A percentile compares a stretch with the other conserved stretches of the same genome.
These are phyloP conservation scores for Conticribra guillardii DNA, from an alignment of 108 stramenopile species.

Conservation along the genomic window DNA sequence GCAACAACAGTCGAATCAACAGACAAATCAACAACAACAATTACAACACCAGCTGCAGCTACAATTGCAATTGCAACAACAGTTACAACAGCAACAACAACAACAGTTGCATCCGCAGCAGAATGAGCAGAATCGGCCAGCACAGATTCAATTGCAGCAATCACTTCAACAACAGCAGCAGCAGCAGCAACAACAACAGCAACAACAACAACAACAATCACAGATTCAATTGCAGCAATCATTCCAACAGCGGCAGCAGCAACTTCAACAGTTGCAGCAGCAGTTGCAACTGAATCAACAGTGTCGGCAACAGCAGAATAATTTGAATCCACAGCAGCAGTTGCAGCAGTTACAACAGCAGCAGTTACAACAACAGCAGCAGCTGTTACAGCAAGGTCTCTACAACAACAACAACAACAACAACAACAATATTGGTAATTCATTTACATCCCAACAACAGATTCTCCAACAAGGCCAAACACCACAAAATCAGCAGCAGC, in stretches of 20 bases:
- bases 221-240: background rate
- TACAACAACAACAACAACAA: too few relatives aligned
- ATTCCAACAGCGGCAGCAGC: constrained; percentile 3
- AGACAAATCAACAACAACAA: background rate
- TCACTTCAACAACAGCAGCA: background rate
- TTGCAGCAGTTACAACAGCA: constrained; percentile 4
- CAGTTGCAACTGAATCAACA: background rate
- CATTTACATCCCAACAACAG: too few relatives aligned
- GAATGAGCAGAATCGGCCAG: background rate
- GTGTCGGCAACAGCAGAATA: constrained; percentile 5
- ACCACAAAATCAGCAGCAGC: too few relatives aligned
- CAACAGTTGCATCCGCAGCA: background rate
- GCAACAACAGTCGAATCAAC: background rate
- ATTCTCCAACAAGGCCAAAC: too few relatives aligned
- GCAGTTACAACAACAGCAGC: background rate
- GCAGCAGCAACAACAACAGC: background rate
- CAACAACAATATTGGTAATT: too few relatives aligned
- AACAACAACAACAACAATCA: background rate
- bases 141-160: background rate
- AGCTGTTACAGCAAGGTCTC: background rate
- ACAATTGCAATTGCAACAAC: background rate
- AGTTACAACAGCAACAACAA: background rate
- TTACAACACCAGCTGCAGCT: background rate
- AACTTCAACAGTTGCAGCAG: constrained; percentile 1
- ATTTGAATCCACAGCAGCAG: constrained; percentile 2